A percentile compares a stretch with the other conserved stretches of the same genome.
phyloP scores from a whole-genome alignment of 2,329 filamentous ascomycete species.

The Orbilia quercus region DNA sequence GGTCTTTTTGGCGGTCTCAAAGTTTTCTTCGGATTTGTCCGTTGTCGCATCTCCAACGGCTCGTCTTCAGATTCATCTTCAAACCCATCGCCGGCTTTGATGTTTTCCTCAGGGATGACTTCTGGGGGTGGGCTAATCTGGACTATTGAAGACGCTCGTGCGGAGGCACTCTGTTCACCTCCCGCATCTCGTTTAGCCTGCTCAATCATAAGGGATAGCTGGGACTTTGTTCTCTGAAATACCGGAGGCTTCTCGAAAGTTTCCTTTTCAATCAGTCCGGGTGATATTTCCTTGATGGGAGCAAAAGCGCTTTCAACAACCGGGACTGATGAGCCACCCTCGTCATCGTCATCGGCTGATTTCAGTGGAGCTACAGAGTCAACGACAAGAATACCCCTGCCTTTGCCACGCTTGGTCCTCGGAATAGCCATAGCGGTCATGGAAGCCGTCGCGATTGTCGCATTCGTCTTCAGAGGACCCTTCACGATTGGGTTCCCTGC shows the following conservation, averaged over 20 bases:
- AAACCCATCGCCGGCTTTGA: slow-evolving; percentile 45
- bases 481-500: slow-evolving; percentile 53
- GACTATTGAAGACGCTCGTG: neutral
- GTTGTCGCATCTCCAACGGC: slow-evolving; percentile 39
- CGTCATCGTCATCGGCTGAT: slow-evolving; percentile 50
- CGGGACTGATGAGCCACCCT: slow-evolving; percentile 8
- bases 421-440: slow-evolving; percentile 53
- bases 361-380: slow-evolving; percentile 59
- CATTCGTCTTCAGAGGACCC: slow-evolving; percentile 44
- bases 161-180: neutral
- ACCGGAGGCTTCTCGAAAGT: slow-evolving; percentile 53
- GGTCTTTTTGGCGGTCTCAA: slow-evolving; percentile 23
- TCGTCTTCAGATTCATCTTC: slow-evolving; percentile 44
- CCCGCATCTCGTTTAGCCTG: slow-evolving; percentile 42
- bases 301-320: slow-evolving; percentile 37
- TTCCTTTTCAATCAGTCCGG: slow-evolving; percentile 50
- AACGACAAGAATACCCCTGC: slow-evolving; percentile 58
- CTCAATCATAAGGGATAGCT: slow-evolving; percentile 58
- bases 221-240: slow-evolving; percentile 58
- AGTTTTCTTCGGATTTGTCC: slow-evolving; percentile 20
- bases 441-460: slow-evolving; percentile 46
- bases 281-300: slow-evolving; percentile 28
- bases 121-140: slow-evolving; percentile 32
- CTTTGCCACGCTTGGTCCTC: slow-evolving; percentile 51
- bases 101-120: slow-evolving; percentile 35